Evolutionary conservation across 345 rosid species (phyloP), one percentile per base, ranked within the genome.

Genomic region (Raphanus raphanistrum): DNA sequence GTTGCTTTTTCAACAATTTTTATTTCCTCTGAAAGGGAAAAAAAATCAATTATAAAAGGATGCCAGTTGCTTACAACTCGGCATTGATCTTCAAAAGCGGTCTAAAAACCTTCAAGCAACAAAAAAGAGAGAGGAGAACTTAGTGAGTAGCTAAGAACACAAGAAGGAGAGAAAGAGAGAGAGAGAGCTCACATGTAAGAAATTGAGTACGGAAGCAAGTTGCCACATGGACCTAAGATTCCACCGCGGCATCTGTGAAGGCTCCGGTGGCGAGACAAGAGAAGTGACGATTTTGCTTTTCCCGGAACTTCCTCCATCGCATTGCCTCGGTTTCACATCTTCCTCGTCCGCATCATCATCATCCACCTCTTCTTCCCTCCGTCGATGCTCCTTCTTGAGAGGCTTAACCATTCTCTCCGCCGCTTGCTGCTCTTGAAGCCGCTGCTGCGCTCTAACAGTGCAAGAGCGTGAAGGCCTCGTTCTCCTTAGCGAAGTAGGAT

Each of bases 181-280:
- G 17, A 57, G 43, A 45, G 60, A 38, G 66, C 93, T 86, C 77
- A 94, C 98, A 85, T 92, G 97, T 86, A 94, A 87, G 84, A 94
- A 92, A 82, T 94, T 85, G 67, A 94, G 97, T 54, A 92, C 33
- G 4, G 98, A 94, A 81, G 98, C 97, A 79, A 94, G 84, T 82
- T 94, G 92, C 97, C 97, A 92, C 98, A 92, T 94, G 27, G 90
- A 91, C 61, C 98, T 90, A 70, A 94, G 89, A 76, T 48, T 90
- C 97, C 98, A 83, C 76, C 98, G 82, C 31, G 92, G 86, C 82
- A 90, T 58, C 87, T 88, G 97, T 2, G 94, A 79, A 21, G 90
- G 85, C 82, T 88, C 92, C 17, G 98, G 97, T 4, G 86, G 84
- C 64, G 67, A 89, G 8, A 88, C 92, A 67, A 94, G 83, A 6